Conservation (phyloP, 2,329 filamentous ascomycete genomes). For the Aspergillus alliaceus region DNA sequence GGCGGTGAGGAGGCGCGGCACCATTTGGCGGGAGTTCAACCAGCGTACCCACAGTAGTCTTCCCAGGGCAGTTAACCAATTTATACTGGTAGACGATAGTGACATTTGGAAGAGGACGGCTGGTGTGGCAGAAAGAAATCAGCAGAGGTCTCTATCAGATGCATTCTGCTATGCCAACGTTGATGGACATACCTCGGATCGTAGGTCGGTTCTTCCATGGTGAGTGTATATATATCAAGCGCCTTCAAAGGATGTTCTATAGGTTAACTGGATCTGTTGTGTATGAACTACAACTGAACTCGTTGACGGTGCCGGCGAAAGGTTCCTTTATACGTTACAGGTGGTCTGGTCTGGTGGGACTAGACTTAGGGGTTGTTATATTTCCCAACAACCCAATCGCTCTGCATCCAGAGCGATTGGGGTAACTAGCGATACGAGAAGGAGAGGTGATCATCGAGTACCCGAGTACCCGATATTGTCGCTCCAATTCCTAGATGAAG, state of each 20-base stretch:
- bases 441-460: neutral
- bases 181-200: neutral
- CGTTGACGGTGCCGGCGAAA: neutral
- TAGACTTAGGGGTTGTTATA: neutral
- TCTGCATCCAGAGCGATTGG: neutral
- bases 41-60: constrained; percentile 41
- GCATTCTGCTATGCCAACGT: neutral
- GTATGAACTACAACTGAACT: neutral
- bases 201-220: neutral
- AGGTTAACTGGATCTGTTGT: neutral
- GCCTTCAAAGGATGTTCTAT: neutral
- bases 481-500: neutral
- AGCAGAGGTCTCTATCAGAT: neutral
- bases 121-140: constrained; percentile 6
- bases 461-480: neutral
- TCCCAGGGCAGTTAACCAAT: constrained; percentile 42
- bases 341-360: neutral
- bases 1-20: constrained; percentile 48
- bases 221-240: neutral
- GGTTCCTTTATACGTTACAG: neutral
- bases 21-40: constrained; percentile 40
- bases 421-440: neutral
- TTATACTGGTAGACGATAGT: constrained; percentile 34
- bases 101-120: constrained; percentile 29
- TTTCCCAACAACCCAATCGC: neutral